Evolutionary conservation across 179 eudicot species (phyloP), one percentile per base, ranked within the genome.

Genomic region (Silene coronaria): DNA sequence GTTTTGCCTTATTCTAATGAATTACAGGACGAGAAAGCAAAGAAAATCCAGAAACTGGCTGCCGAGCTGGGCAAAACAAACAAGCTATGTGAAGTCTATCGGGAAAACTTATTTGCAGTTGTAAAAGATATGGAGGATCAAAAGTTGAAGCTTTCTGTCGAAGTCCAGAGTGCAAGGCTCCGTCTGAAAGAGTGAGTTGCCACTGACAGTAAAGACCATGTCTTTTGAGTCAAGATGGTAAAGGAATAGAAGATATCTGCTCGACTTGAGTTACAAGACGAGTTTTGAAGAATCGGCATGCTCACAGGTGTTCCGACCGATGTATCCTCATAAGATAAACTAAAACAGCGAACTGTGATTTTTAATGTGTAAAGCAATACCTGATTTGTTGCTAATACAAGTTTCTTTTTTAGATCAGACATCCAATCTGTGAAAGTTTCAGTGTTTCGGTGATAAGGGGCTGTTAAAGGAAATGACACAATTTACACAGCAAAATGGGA

Each of bases 81-180:
- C 75, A 86, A 82, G 69, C 85, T 82, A 13, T 86, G 90, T 84
- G 96, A 90, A 80, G 91, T 88, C 12, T 92, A 92, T 83, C 96
- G 90, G 72, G 79, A 96, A 38, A 94, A 87, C 72, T 85, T 92
- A 80, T 88, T 92, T n/a, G 84, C 87, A 34, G 86, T 95, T 77
- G 88, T 95, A 80, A 88, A 83, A 78, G 95, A 88, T 71, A 86
- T 91, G 96, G 97, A 91, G 69, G 97, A 91, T 53, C 90, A 91
- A 81, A 94, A 95, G 87, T 73, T 90, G 74, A 90, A 90, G 83
- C 88, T 92, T 21, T 91, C 96, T 3, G 93, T 92, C 26, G 89
- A 92, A 80, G 96, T 95, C 57, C 97, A 92, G 85, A 90, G 88
- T 78, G 99, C 97, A 65, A 85, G 88, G 79, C 86, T 94, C 21